Evolutionary conservation across 768 basidiomycete species (phyloP).

Genomic region (Lactarius akahatsu): DNA sequence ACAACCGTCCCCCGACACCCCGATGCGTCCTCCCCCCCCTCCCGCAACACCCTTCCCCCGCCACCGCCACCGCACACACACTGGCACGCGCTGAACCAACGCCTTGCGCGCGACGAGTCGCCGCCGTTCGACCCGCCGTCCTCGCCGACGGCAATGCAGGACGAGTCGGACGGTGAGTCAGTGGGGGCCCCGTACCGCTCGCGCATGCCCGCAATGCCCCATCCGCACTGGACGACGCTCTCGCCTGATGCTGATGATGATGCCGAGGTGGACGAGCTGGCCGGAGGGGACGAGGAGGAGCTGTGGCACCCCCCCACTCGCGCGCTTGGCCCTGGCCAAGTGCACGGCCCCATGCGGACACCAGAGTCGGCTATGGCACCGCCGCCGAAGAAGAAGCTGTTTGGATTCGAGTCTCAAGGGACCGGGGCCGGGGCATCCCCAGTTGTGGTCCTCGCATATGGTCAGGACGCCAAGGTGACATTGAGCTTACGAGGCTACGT

Average conservation of each 20-base stretch:
- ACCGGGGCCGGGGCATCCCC: background rate
- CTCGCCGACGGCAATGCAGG: constrained; percentile 17
- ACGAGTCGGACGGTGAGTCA: constrained; percentile 19
- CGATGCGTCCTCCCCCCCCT: constrained; percentile 16
- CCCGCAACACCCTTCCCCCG: constrained; percentile 1
- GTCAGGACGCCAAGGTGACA: constrained; percentile 14
- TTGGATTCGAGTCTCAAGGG: constrained; percentile 16
- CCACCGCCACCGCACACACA: background rate
- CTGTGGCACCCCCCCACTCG: constrained; percentile 10
- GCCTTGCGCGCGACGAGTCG: constrained; percentile 2
- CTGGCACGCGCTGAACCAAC: background rate
- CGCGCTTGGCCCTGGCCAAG: background rate
- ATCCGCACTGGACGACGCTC: constrained; percentile 16
- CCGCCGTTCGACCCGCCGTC: constrained; percentile 16
- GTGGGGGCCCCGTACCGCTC: background rate
- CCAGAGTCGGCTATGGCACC: constrained; percentile 14
- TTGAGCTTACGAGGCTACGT: background rate
- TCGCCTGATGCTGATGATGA: constrained; percentile 11
- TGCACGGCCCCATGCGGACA: background rate
- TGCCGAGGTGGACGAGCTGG: constrained; percentile 20
- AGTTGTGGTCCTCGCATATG: constrained; percentile 14
- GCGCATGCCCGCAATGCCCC: background rate
- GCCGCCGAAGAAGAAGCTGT: constrained; percentile 24
- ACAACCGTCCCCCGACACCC: constrained; percentile 6
- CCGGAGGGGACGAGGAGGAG: constrained; percentile 15